phyloP scores from a whole-genome alignment of 371 early-diverging fungal species.

The Mortierella sp. region DNA sequence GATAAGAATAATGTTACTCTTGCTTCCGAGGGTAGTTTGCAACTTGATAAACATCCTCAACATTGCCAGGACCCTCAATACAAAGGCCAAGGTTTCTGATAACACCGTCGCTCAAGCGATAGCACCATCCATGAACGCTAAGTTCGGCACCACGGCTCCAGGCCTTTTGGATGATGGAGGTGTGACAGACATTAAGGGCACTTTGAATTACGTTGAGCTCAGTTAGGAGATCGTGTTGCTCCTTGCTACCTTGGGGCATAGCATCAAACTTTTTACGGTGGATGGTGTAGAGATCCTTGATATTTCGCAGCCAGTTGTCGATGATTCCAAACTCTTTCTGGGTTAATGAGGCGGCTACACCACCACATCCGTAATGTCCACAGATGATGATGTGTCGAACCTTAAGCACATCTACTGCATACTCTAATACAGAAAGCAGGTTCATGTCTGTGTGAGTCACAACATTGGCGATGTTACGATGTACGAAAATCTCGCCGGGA shows the following conservation, averaged over 20 bases:
- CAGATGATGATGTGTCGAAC: constrained; percentile 95
- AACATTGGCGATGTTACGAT: constrained; percentile 96
- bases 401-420: constrained; percentile 91
- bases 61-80: constrained; percentile 50
- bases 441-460: constrained; percentile 84
- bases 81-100: constrained; percentile 51
- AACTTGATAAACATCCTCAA: constrained; percentile 55
- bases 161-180: constrained; percentile 87
- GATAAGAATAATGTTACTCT: neutral
- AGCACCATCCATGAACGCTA: constrained; percentile 91
- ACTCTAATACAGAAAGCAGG: constrained; percentile 88
- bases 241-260: constrained; percentile 49
- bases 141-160: constrained; percentile 85
- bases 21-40: constrained; percentile 17
- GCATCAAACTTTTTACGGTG: constrained; percentile 69
- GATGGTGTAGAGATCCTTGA: constrained; percentile 81
- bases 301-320: constrained; percentile 87
- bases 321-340: constrained; percentile 79
- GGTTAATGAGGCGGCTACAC: constrained; percentile 78
- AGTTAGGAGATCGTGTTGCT: constrained; percentile 67
- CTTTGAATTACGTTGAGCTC: constrained; percentile 84
- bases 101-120: constrained; percentile 58
- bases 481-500: constrained; percentile 94
- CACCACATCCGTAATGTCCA: constrained; percentile 94
- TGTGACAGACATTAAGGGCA: constrained; percentile 79